Conservation (phyloP, 177 flowering plant species). For the Vitis hybrid region DNA sequence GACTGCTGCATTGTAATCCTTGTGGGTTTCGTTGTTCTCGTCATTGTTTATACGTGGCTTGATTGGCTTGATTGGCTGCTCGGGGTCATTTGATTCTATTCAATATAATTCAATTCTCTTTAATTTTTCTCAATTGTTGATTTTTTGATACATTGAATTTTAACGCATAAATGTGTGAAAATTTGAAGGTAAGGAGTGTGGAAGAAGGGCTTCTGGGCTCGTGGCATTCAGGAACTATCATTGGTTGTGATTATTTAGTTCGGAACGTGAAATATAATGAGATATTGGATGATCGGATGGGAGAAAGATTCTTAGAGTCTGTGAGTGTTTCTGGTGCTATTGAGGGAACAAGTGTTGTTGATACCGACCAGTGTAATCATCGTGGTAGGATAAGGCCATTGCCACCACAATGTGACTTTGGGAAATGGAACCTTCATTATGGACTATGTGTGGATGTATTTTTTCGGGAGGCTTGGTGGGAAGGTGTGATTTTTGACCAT, state of each 20-base stretch:
- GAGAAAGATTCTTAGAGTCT: slow-evolving; percentile 30
- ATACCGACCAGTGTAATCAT: neutral
- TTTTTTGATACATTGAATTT: neutral
- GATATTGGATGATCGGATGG: slow-evolving; percentile 40
- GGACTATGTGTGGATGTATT: slow-evolving; percentile 75
- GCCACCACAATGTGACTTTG: slow-evolving; percentile 29
- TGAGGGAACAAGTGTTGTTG: slow-evolving; percentile 27
- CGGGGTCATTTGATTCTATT: neutral
- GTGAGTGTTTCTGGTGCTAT: slow-evolving; percentile 31
- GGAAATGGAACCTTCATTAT: slow-evolving; percentile 34
- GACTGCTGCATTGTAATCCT: too few species aligned
- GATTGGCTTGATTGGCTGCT: too few species aligned
- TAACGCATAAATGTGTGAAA: neutral
- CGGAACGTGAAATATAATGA: slow-evolving; percentile 42
- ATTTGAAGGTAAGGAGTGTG: slow-evolving; percentile 53
- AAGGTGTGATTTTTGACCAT: slow-evolving; percentile 74
- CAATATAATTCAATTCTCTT: neutral
- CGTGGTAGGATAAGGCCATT: slow-evolving; percentile 65
- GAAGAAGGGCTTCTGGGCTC: slow-evolving; percentile 71
- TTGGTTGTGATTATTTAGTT: slow-evolving; percentile 9
- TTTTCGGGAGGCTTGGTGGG: slow-evolving; percentile 81
- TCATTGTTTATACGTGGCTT: too few species aligned
- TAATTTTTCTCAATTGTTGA: neutral
- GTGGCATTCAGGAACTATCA: slow-evolving; percentile 55
- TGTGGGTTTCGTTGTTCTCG: too few species aligned